A percentile compares a stretch with the other conserved stretches of the same genome.
These are phyloP conservation scores for Dipteronia sinensis DNA, from an alignment of 345 rosid genomes.

Conservation along the genomic window DNA sequence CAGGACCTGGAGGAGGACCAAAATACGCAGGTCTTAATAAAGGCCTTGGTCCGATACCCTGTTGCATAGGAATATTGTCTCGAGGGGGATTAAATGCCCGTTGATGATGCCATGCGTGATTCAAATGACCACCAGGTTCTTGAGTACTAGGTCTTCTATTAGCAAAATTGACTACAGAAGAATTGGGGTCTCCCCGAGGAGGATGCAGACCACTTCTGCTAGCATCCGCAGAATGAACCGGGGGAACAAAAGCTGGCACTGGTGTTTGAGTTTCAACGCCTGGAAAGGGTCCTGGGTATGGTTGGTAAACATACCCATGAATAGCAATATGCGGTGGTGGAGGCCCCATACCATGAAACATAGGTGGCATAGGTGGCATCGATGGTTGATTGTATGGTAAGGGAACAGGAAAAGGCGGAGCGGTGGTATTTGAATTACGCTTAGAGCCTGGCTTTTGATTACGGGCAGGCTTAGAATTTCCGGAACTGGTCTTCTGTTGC, in stretches of 20 bases:
- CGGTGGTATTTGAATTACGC: conserved; percentile 49
- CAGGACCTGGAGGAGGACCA: conserved; percentile 79
- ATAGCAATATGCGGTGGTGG: conserved; percentile 64
- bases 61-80: conserved; percentile 63
- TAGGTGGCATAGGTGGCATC: conserved; percentile 42
- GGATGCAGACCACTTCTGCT: conserved; percentile 47
- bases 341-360: conserved; percentile 62
- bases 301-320: conserved; percentile 62
- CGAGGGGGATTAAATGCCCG: conserved; percentile 51
- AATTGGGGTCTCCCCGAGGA: conserved; percentile 64
- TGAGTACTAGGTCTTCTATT: conserved; percentile 54
- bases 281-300: conserved; percentile 67
- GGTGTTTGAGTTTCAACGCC: conserved; percentile 58
- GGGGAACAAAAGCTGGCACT: conserved; percentile 56
- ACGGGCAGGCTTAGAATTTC: conserved; percentile 56
- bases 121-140: conserved; percentile 49
- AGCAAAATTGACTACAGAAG: conserved; percentile 38
- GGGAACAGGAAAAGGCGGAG: conserved; percentile 61
- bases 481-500: conserved; percentile 57
- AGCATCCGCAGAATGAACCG: conserved; percentile 41
- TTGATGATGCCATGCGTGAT: conserved; percentile 67
- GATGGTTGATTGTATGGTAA: conserved; percentile 58
- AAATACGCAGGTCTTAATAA: conserved; percentile 60
- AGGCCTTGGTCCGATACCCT: conserved; percentile 66
- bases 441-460: conserved; percentile 67